Base-by-base conservation (phyloP, 73 alveolate species). In the Halteria grandinella region DNA sequence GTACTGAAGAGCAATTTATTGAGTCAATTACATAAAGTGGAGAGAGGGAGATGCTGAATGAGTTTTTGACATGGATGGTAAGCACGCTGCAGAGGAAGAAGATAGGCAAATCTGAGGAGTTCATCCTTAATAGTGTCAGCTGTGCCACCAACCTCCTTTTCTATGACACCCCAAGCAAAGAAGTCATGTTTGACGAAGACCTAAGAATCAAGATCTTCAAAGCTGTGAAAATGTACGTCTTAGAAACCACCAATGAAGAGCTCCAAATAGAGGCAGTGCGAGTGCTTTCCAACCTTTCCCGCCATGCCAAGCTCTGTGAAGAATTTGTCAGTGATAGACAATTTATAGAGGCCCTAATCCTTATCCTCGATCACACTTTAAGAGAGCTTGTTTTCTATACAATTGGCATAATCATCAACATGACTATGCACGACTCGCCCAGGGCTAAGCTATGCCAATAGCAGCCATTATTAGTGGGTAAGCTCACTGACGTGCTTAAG, bases 71-170 rank as follows among this genome's bases (percentile, higher is more conserved):
- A n/a, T 55, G 52, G 20, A 29, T 71, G 71, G 23, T 88, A 41
- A 62, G 75, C 31, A 43, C 79, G 40, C 15, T 88, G 70, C 69
- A 72, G 39, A 63, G 50, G 57, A 88, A 83, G 63, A 50, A 49
- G 20, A 31, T 88, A 53, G 57, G 64, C 33, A 70, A 83, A 18
- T 75, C 88, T 71, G 95, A 88, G 63, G 90, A 74, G 80, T 55
- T 81, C 70, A 81, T 89, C 34, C 82, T 89, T 34, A 89, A 89
- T 59, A 83, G 75, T 32, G 83, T 84, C 39, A 84, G 89, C 18
- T 79, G 89, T 34, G 34, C 70, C 57, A 89, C 96, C 32, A 89
- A 89, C 50, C 76, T 89, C 48, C 83, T 89, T 24, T 89, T 81
- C 59, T 89, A 77, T 41, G 96, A 89, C 44, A 62, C 74, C 17